Base-by-base conservation (phyloP, 129 eudicot genomes). In the Sambucus nigra region DNA sequence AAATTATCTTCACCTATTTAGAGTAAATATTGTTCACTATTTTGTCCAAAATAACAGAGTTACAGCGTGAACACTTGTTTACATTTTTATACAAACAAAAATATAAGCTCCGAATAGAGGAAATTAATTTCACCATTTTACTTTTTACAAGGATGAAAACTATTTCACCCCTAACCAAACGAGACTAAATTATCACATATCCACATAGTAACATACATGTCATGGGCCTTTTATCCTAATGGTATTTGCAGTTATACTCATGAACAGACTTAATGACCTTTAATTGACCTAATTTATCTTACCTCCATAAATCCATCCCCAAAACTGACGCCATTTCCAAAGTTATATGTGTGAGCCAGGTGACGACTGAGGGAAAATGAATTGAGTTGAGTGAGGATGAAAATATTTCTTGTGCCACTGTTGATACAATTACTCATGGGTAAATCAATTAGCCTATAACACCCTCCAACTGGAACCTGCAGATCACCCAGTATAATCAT, bases 391-490 rank as follows among this genome's bases (percentile, higher is more conserved):
- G 96, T 88, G 55, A 83, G 64, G 47, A 83, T 83, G 68, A 83
- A 88, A 47, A 88, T 88, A 71, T 88, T 88, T 60, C 84, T 56
- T 47, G 83, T 80, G 71, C 96, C 96, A 55, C 96, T 83, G 57
- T 87, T 88, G 50, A 88, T 88, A 80, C 96, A 88, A 63, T 88
- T 88, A 58, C 96, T 88, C 96, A 88, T 88, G 1, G 96, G 96
- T 14, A 88, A 91, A 68, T 88, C 96, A 15, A 88, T 83, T 3
- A 88, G 73, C 63, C 96, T 72, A 57, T 88, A 88, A 57, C 96
- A 83, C 53, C 96, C 96, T 47, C 96, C 96, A 51, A 88, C 75
- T n/a, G 96, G 96, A 51, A 88, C 96, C 96, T 88, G 84, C 69
- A 74, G 27, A 16, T 1, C 4, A 45, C 42, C 25, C 42, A 6